These are phyloP conservation scores for Pseudognaphalium luteoalbum DNA, from an alignment of 129 eudicot species.

Conservation along the genomic window DNA sequence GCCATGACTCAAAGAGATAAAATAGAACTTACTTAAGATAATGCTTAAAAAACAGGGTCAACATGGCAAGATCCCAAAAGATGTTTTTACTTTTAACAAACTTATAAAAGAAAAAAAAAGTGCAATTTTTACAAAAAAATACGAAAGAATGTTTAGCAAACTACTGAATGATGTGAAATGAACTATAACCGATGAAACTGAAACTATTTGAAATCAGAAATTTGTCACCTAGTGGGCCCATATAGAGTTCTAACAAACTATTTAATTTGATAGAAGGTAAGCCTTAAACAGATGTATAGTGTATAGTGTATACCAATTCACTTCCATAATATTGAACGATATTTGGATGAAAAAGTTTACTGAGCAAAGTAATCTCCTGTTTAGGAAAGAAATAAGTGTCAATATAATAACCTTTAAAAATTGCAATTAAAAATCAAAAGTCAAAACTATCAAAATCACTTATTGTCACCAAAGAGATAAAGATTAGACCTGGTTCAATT, in stretches of 20 bases:
- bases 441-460: not conserved
- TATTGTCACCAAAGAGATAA: not conserved
- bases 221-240: not conserved
- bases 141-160: not conserved
- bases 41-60: not conserved
- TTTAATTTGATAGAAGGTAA: not conserved
- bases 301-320: slow-evolving; percentile 87
- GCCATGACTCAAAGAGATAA: too few species aligned
- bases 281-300: not conserved
- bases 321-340: slow-evolving; percentile 91
- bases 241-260: not conserved
- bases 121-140: not conserved
- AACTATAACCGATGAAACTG: not conserved
- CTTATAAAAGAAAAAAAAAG: not conserved
- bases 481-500: slow-evolving; percentile 73
- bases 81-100: not conserved
- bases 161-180: too few species aligned
- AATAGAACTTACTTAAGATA: too few species aligned
- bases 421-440: not conserved
- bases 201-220: not conserved
- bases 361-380: slow-evolving; percentile 83
- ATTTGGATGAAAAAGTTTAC: slow-evolving; percentile 73
- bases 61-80: not conserved
- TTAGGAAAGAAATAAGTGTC: slow-evolving; percentile 7
- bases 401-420: not conserved